Base-by-base conservation (phyloP, 805 yeast species). In the Lipomyces mesembrius region DNA sequence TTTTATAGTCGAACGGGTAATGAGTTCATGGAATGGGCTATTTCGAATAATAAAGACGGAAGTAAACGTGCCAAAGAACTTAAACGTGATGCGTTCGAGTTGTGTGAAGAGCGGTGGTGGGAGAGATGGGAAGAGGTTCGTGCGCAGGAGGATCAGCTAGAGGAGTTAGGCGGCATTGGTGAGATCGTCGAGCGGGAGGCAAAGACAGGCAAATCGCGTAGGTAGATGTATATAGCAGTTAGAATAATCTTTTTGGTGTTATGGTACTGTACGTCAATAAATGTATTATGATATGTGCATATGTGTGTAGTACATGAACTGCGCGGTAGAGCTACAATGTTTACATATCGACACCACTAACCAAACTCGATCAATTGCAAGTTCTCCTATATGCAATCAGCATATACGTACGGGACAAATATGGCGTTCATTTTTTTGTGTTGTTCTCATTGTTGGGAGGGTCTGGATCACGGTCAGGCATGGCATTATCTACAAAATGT, bases 31-130 rank as follows among this genome's bases (percentile, higher is more conserved):
- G 92, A 92, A 76, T 94, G 98, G 98, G 90, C 88, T 8, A 75
- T 73, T 6, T 71, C 75, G 34, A 69, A 69, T 35, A 71, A 72
- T 46, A 71, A 68, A 20, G 90, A 92, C 73, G 84, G 90, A 72
- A 93, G 90, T 65, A 88, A 92, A 14, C 86, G 96, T 74, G 98
- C 97, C 62, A 94, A 94, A 77, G 88, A 90, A 74, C 83, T 94
- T 77, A 93, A 94, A 80, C 88, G 89, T 63, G 89, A 91, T 56
- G 89, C 98, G 0, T 94, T 94, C 76, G 97, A 92, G 69, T 79
- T 94, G 68, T 89, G 95, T 77, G 97, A 93, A 78, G 94, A 89
- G 72, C 86, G 99, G 80, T 94, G 97, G 95, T 94, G 98, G 98
- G 98, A 94, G 77, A 89, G 98, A 81, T 87, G 98, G 80, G 98